Evolutionary conservation across 1,284 basidiomycete genomes (phyloP).

Genomic region (Takashimella tepidaria): DNA sequence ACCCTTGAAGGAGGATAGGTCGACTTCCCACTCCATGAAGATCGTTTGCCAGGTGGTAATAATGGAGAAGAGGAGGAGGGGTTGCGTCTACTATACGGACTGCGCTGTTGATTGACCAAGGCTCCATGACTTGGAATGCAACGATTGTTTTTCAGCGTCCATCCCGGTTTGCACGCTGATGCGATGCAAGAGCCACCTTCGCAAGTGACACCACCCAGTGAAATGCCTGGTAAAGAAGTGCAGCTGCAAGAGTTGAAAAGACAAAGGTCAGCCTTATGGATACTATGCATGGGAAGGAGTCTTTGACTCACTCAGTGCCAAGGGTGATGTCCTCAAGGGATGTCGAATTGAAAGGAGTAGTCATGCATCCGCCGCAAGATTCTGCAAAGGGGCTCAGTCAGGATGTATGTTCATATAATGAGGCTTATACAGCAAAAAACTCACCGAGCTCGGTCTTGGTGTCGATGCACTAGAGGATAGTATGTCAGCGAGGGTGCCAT

Average conservation of each 20-base stretch:
- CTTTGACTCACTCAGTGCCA: conserved; percentile 8
- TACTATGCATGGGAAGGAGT: not conserved
- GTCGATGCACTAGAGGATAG: conserved; percentile 2
- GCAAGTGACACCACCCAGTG: conserved; percentile 15
- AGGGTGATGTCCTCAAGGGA: not conserved
- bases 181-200: conserved; percentile 9
- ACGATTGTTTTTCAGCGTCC: no score
- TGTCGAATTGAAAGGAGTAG: conserved; percentile 1
- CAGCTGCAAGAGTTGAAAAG: conserved; percentile 13
- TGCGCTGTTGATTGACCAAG: no score
- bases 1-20: no score
- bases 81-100: no score
- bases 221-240: conserved; percentile 7
- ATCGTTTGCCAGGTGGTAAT: no score
- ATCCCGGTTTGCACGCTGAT: conserved; percentile 7
- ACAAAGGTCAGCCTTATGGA: not conserved
- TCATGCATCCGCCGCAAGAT: conserved; percentile 15
- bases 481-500: not conserved
- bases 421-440: no score
- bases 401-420: conserved; percentile 1
- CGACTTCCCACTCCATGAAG: no score
- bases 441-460: not conserved
- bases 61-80: no score
- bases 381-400: conserved; percentile 10
- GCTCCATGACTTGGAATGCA: no score